Evolutionary conservation across 768 basidiomycete genomes (phyloP), one percentile per base, ranked within the genome.

Genomic region (Tulasnella sp.): DNA sequence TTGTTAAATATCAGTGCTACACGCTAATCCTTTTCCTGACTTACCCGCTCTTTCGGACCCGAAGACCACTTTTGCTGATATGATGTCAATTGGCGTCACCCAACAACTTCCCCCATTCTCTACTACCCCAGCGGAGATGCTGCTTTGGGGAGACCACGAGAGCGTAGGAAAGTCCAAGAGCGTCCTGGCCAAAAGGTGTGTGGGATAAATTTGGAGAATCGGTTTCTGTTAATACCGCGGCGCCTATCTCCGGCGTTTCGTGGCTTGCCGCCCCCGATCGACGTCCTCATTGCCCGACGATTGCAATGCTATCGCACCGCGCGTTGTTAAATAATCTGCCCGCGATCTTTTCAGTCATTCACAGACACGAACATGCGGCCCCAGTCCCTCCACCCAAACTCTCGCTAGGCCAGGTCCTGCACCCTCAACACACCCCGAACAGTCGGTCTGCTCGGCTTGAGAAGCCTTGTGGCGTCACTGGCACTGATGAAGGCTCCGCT

Each of bases 241-340:
- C 61, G 61, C 61, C 32, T 67, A 67, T 67, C 61, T 67, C 61
- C 61, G 61, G 61, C 26, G 32, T 26, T 67, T 67, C 9, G 61
- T 26, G 61, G 61, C 61, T 67, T 67, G 61, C 61, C 26, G 61
- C 61, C 32, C 32, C 61, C 61, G 61, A 67, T 67, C 61, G 61
- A 67, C 61, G 26, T 26, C 61, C 61, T 67, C 61, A 67, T 67
- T 67, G 61, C 61, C 61, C 61, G 61, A 67, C 61, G n/a, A n/a
- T n/a, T n/a, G n/a, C n/a, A 67, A 67, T 67, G 29, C 61, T 67
- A 67, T 67, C 61, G 26, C 61, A 29, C 61, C 13, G 61, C 61
- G 32, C 61, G n/a, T 61, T 61, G 13, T 67, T 32, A 44, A 44
- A 44, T 67, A 26, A 67, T 67, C 61, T 67, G 4, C n/a, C 61